Evolutionary conservation across 331 rosid genomes (phyloP).

Genomic region (Malus hybrid): DNA sequence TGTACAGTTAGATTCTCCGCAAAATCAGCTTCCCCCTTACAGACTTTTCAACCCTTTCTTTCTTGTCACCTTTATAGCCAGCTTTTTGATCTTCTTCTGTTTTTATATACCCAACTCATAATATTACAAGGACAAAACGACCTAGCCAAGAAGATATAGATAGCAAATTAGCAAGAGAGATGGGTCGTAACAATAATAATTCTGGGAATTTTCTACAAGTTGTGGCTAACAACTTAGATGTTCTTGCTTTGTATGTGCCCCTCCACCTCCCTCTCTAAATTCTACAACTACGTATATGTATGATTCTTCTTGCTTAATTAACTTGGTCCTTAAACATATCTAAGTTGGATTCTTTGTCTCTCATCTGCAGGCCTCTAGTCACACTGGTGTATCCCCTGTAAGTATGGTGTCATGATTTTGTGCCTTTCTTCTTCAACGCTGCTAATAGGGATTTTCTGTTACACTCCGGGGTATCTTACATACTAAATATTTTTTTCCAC

Average conservation of each 20-base stretch:
- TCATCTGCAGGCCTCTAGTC: slow-evolving; percentile 60
- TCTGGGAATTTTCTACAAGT: slow-evolving; percentile 70
- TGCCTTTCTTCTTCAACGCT: not conserved
- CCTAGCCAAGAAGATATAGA: not conserved
- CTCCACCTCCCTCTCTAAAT: not conserved
- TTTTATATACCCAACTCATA: not conserved
- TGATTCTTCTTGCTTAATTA: not conserved
- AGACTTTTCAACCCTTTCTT: slow-evolving; percentile 14
- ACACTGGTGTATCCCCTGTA: slow-evolving; percentile 84
- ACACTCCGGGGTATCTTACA: no score
- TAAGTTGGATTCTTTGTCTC: not conserved
- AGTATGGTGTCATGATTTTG: slow-evolving; percentile 14
- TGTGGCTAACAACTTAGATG: slow-evolving; percentile 73
- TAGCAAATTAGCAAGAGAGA: slow-evolving; percentile 1
- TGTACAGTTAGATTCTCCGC: slow-evolving; percentile 30
- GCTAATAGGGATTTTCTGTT: no score
- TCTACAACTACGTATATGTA: not conserved
- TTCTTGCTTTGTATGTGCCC: slow-evolving; percentile 68
- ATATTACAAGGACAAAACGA: not conserved
- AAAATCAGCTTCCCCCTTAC: slow-evolving; percentile 26
- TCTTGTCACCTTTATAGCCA: not conserved
- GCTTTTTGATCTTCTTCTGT: slow-evolving; percentile 1
- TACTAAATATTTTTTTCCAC: no score
- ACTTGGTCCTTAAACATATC: not conserved
- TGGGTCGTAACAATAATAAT: slow-evolving; percentile 33